Evolutionary conservation across 768 basidiomycete genomes (phyloP).

Genomic region (Dacryopinax spathularia): DNA sequence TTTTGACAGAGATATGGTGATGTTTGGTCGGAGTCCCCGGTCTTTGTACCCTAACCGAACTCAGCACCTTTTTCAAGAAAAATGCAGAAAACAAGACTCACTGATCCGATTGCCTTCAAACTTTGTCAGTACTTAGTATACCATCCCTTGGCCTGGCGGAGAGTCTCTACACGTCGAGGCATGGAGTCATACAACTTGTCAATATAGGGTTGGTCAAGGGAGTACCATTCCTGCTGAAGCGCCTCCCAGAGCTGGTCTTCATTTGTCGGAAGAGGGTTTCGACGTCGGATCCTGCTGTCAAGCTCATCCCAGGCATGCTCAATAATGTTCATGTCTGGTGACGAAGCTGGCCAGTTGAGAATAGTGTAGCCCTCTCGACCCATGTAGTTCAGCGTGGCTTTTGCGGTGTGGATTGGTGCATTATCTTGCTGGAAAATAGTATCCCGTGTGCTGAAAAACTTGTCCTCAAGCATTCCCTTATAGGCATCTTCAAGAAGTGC

Average conservation of each 20-base stretch:
- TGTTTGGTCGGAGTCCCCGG: no score
- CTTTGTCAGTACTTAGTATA: background rate
- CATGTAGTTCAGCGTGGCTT: background rate
- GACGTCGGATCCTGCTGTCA: background rate
- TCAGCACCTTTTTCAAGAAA: no score
- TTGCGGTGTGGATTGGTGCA: constrained; percentile 7
- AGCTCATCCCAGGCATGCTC: background rate
- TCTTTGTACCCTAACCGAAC: no score
- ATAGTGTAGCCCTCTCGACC: constrained; percentile 4
- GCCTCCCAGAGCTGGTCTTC: background rate
- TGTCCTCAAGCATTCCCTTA: background rate
- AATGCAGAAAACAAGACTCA: no score
- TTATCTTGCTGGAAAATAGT: constrained; percentile 10
- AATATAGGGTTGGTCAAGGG: background rate
- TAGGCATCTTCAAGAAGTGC: constrained; percentile 3
- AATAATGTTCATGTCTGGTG: background rate
- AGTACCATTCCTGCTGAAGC: background rate
- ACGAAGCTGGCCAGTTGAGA: constrained; percentile 17
- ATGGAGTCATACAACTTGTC: background rate
- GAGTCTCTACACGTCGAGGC: background rate
- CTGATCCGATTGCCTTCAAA: no score
- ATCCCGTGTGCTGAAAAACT: background rate
- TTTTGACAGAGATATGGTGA: no score
- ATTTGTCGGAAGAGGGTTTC: background rate
- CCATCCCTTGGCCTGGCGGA: background rate